A percentile compares a stretch with the other conserved stretches of the same genome.
Conservation (phyloP, 2,329 filamentous ascomycete genomes). For the Stenocarpella maydis region DNA sequence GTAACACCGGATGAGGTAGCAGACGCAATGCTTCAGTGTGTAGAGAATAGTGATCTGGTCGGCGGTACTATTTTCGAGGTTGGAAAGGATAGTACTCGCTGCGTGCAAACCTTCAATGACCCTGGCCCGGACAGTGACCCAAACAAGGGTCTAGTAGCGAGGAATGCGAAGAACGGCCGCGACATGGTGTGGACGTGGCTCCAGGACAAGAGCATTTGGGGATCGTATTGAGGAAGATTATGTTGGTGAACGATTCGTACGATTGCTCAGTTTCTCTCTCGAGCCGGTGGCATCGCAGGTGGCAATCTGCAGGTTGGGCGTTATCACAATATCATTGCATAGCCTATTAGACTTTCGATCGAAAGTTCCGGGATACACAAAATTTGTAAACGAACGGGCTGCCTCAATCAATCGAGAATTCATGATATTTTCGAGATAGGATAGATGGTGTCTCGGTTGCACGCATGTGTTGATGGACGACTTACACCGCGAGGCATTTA, state of each 20-base stretch:
- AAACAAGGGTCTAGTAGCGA: slow-evolving; percentile 42
- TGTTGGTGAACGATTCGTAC: neutral
- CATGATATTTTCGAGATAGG: neutral
- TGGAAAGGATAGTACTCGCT: slow-evolving; percentile 43
- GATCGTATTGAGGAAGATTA: neutral
- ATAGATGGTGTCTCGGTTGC: neutral
- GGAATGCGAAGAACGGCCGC: slow-evolving; percentile 41
- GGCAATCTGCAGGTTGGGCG: neutral
- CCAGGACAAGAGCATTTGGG: slow-evolving; percentile 41
- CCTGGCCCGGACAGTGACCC: slow-evolving; percentile 47
- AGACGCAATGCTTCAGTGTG: slow-evolving; percentile 51
- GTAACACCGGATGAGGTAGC: slow-evolving; percentile 53
- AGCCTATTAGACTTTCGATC: neutral
- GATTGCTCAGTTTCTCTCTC: neutral
- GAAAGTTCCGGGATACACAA: neutral
- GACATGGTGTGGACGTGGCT: slow-evolving; percentile 42
- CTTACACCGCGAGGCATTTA: neutral
- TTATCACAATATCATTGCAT: neutral
- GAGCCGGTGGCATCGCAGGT: too few relatives aligned
- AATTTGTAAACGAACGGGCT: neutral
- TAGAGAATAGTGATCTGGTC: slow-evolving; percentile 44
- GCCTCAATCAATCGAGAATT: neutral
- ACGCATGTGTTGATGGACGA: neutral
- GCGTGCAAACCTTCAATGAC: slow-evolving; percentile 48
- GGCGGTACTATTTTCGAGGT: slow-evolving; percentile 55